Percentiles rank a stretch among this genome's conserved stretches.
Conservation (phyloP, 179 eudicot species). For the Gypsophila paniculata region DNA sequence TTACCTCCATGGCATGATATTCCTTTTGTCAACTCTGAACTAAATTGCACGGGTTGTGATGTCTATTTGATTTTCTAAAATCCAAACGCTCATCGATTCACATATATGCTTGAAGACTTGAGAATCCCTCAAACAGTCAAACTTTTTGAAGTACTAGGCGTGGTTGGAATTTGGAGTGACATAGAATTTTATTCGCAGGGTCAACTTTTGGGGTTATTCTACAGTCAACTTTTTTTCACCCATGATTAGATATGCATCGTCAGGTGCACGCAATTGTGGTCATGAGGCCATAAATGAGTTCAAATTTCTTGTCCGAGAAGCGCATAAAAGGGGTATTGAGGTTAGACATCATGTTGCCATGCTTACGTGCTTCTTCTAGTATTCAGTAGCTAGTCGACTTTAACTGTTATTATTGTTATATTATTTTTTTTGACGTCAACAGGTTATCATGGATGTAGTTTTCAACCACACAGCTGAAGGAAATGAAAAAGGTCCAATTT, state of each 20-base stretch:
- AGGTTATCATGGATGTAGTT: constrained; percentile 98
- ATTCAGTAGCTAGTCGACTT: constrained; percentile 15
- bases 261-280: constrained; percentile 67
- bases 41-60: constrained; percentile 1
- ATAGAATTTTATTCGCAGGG: constrained; percentile 43
- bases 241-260: constrained; percentile 82
- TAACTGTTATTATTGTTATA: background rate
- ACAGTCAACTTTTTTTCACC: constrained; percentile 86
- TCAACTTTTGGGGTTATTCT: constrained; percentile 98
- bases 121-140: background rate
- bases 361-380: constrained; percentile 6
- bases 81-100: background rate
- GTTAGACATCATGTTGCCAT: constrained; percentile 37
- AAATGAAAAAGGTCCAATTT: constrained; percentile 81
- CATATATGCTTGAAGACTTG: background rate
- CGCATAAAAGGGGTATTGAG: constrained; percentile 96
- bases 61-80: background rate
- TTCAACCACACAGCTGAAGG: constrained; percentile 99
- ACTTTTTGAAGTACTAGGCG: too few relatives aligned
- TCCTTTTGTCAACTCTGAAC: background rate
- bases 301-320: constrained; percentile 86
- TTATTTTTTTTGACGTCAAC: constrained; percentile 20
- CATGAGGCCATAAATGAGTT: constrained; percentile 81
- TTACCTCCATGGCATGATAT: constrained; percentile 3
- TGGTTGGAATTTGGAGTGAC: constrained; percentile 13